These are phyloP conservation scores for Dryas drummondii DNA, from an alignment of 306 rosid species.

Conservation along the genomic window DNA sequence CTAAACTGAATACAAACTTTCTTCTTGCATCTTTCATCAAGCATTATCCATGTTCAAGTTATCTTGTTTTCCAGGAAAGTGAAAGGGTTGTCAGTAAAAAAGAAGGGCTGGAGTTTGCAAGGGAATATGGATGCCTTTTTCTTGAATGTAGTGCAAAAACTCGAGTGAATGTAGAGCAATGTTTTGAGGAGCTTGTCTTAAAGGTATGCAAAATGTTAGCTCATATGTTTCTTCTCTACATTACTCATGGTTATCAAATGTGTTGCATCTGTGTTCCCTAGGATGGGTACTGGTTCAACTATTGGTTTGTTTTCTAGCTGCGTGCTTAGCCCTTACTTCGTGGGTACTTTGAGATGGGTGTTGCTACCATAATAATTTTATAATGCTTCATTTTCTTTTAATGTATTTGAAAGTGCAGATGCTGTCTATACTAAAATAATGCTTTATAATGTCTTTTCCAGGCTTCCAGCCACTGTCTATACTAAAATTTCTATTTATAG, in stretches of 20 bases:
- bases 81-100: constrained; percentile 72
- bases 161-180: constrained; percentile 63
- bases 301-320: neutral
- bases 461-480: neutral
- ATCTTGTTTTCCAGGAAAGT: constrained; percentile 53
- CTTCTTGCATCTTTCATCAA: neutral
- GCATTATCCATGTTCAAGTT: neutral
- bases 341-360: neutral
- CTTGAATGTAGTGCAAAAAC: constrained; percentile 84
- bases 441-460: no score
- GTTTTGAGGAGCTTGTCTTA: constrained; percentile 76
- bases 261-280: neutral
- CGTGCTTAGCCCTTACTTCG: no score
- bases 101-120: constrained; percentile 68
- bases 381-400: neutral
- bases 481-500: neutral
- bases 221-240: neutral
- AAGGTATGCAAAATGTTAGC: constrained; percentile 46
- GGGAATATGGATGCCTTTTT: constrained; percentile 72
- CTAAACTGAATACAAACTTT: neutral
- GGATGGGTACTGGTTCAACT: neutral
- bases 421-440: neutral
- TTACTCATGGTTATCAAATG: neutral
- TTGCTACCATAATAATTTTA: neutral
- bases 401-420: neutral